A percentile compares a stretch with the other conserved stretches of the same genome.
Evolutionary conservation across 441 rosid genomes (phyloP).

Genomic region (Gossypium laxum): DNA sequence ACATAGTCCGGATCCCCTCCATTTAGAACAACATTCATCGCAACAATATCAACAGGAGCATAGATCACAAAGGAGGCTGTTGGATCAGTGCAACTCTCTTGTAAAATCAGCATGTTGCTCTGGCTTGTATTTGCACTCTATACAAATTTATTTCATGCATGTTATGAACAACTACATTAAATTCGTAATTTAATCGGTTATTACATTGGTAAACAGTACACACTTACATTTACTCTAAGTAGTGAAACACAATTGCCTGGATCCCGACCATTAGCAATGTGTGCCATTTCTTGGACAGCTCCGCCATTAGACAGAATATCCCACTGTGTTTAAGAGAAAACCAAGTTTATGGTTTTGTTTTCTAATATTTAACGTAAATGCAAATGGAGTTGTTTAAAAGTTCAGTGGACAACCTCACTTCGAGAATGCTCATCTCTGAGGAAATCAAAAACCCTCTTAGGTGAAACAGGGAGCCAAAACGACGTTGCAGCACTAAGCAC

Average conservation of each 20-base stretch:
- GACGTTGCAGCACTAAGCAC: constrained; percentile 82
- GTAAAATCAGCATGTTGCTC: constrained; percentile 66
- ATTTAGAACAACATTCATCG: constrained; percentile 51
- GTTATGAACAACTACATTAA: background rate
- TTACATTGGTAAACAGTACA: background rate
- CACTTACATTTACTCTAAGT: constrained; percentile 57
- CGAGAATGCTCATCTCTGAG: constrained; percentile 69
- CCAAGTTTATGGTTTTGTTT: background rate
- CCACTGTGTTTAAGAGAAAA: constrained; percentile 52
- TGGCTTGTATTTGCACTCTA: constrained; percentile 57
- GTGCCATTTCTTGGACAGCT: constrained; percentile 56
- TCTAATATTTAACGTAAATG: background rate
- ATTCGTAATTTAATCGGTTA: background rate
- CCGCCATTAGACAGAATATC: constrained; percentile 72
- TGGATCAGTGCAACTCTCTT: constrained; percentile 67
- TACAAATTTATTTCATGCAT: background rate
- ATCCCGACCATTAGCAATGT: constrained; percentile 70
- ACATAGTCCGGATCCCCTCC: constrained; percentile 74
- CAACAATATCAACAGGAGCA: constrained; percentile 65
- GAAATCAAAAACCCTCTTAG: constrained; percentile 56
- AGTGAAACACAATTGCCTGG: constrained; percentile 71
- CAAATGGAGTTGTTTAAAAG: background rate
- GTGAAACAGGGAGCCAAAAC: constrained; percentile 77
- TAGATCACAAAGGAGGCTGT: constrained; percentile 61
- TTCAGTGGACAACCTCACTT: constrained; percentile 33